Conservation (phyloP, 148 eudicot species). For the Gaultheria prostrata region DNA sequence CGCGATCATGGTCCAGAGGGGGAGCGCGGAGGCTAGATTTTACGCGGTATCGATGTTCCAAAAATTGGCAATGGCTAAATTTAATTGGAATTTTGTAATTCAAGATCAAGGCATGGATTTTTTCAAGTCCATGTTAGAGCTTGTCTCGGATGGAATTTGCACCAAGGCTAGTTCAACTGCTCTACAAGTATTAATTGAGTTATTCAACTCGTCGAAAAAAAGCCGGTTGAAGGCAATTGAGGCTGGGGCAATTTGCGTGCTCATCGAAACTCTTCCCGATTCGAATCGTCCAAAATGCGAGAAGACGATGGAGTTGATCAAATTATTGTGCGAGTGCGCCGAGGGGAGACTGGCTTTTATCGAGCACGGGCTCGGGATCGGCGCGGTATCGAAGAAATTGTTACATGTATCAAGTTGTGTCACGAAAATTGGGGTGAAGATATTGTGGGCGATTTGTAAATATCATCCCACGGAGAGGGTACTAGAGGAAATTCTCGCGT, state of each 20-base stretch:
- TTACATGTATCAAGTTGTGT: slow-evolving; percentile 25
- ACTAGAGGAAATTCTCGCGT: slow-evolving; percentile 43
- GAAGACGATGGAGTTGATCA: slow-evolving; percentile 35
- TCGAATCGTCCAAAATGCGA: slow-evolving; percentile 39
- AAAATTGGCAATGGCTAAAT: slow-evolving; percentile 27
- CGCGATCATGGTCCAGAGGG: slow-evolving; percentile 43
- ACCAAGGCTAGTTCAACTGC: slow-evolving; percentile 44
- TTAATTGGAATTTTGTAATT: slow-evolving; percentile 25
- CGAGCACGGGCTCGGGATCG: slow-evolving; percentile 40
- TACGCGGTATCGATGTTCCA: slow-evolving; percentile 34
- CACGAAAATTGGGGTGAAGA: slow-evolving; percentile 42
- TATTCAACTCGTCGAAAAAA: slow-evolving; percentile 35
- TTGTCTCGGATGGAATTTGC: slow-evolving; percentile 42
- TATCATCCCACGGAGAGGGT: slow-evolving; percentile 43
- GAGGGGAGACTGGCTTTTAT: slow-evolving; percentile 45
- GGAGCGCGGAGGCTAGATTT: slow-evolving; percentile 39
- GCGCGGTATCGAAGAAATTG: slow-evolving; percentile 37
- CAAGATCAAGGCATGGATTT: slow-evolving; percentile 44
- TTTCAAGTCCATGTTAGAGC: slow-evolving; percentile 46
- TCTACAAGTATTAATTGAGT: slow-evolving; percentile 28
- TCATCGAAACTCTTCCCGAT: slow-evolving; percentile 47
- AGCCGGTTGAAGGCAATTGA: slow-evolving; percentile 38
- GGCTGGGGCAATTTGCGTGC: slow-evolving; percentile 44
- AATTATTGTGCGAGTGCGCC: slow-evolving; percentile 41
- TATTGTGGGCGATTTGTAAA: slow-evolving; percentile 38